A percentile compares a stretch with the other conserved stretches of the same genome.
These are phyloP conservation scores for Candida chilensis DNA, from an alignment of 805 yeast genomes.

Conservation along the genomic window DNA sequence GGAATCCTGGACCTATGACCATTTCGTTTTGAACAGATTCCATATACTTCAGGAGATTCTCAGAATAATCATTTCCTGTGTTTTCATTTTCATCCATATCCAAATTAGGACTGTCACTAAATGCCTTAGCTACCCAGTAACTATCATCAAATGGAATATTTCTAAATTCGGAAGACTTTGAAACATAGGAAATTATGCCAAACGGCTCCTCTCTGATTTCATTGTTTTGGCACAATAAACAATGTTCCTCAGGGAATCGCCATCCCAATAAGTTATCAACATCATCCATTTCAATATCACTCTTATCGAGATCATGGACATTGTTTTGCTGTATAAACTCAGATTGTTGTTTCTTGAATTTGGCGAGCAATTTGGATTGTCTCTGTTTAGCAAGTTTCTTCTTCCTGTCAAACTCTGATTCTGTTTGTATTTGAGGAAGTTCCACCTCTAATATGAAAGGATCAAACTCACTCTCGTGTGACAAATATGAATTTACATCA, in stretches of 20 bases:
- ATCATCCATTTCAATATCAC: slow-evolving; percentile 34
- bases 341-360: slow-evolving; percentile 71
- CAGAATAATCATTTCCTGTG: too few relatives aligned
- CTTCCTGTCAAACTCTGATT: slow-evolving; percentile 43
- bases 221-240: slow-evolving; percentile 78
- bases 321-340: slow-evolving; percentile 54
- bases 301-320: slow-evolving; percentile 14
- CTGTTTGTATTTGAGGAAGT: too few relatives aligned
- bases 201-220: slow-evolving; percentile 55
- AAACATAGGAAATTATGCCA: slow-evolving; percentile 62
- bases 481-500: too few relatives aligned
- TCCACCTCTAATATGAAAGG: slow-evolving; percentile 10
- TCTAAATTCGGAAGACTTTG: slow-evolving; percentile 52
- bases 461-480: too few relatives aligned
- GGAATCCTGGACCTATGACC: slow-evolving; percentile 70
- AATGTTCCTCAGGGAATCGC: slow-evolving; percentile 66
- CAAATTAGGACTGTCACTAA: slow-evolving; percentile 34
- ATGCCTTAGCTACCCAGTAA: slow-evolving; percentile 60
- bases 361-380: slow-evolving; percentile 64
- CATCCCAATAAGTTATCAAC: slow-evolving; percentile 30
- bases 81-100: slow-evolving; percentile 20
- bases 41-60: slow-evolving; percentile 14
- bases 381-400: slow-evolving; percentile 63
- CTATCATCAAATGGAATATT: slow-evolving; percentile 52
- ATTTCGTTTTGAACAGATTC: slow-evolving; percentile 19